Evolutionary conservation across 225 moss, liverwort and hornwort genomes (phyloP).

Genomic region (Ulota crispa): DNA sequence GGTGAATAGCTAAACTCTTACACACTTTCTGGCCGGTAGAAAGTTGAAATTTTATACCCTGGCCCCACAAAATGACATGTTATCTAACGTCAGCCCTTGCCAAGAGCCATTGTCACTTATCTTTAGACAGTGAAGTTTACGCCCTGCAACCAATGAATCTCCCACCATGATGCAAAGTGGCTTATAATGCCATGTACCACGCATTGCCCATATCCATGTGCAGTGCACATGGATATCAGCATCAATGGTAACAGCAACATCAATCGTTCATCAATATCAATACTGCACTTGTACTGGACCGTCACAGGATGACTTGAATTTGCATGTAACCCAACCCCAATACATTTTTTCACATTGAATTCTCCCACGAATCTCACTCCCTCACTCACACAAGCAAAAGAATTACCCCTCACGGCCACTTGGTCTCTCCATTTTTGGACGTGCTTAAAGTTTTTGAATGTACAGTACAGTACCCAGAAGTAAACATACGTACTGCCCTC

Average conservation of each 20-base stretch:
- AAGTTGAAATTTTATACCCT: no score
- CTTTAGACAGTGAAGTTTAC: background rate
- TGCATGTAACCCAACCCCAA: background rate
- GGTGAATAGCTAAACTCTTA: no score
- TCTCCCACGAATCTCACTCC: background rate
- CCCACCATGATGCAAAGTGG: background rate
- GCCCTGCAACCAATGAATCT: background rate
- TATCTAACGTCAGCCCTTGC: background rate
- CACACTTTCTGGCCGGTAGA: background rate
- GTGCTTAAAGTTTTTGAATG: no score
- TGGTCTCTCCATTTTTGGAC: background rate
- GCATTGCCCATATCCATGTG: background rate
- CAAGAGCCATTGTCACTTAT: background rate
- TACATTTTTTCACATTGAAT: background rate
- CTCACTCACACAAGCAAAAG: no score
- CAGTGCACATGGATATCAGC: background rate
- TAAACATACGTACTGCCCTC: no score
- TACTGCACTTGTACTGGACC: background rate
- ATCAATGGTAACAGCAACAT: background rate
- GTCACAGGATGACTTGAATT: background rate
- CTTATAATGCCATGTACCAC: background rate
- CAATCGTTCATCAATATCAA: background rate
- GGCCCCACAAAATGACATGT: background rate
- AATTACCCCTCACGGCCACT: background rate
- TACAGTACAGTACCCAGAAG: no score